These are phyloP conservation scores for Chrysosporium keratinophilum DNA, from an alignment of 2,329 filamentous ascomycete genomes.

Conservation along the genomic window DNA sequence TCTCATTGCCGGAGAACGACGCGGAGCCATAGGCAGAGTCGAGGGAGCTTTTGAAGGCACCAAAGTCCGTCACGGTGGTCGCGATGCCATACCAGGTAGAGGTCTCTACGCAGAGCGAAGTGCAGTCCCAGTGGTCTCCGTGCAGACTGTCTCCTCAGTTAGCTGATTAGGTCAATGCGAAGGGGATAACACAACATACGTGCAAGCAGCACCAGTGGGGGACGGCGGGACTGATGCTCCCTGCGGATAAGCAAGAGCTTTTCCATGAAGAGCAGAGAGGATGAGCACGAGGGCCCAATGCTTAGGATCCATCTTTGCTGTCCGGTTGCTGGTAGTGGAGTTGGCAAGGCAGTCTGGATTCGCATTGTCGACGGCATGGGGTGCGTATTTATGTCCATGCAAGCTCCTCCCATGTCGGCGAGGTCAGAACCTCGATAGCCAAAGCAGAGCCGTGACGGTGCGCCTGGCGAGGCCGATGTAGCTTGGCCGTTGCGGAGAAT, in stretches of 20 bases:
- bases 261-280: not conserved
- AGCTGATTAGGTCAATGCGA: not conserved
- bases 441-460: not conserved
- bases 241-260: not conserved
- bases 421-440: not conserved
- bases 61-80: not conserved
- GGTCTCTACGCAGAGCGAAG: not conserved
- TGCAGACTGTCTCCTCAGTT: not conserved
- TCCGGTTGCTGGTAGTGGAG: not conserved
- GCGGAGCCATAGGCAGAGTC: constrained; percentile 1
- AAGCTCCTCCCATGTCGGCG: not conserved
- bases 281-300: not conserved
- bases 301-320: not conserved
- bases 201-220: not conserved
- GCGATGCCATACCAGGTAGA: constrained; percentile 2
- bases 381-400: constrained; percentile 7
- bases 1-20: not conserved
- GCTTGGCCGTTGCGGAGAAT: not conserved
- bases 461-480: not conserved
- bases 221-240: not conserved
- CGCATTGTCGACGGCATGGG: not conserved
- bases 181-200: not conserved
- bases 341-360: not conserved
- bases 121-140: constrained; percentile 6
- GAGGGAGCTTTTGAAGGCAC: constrained; percentile 6